Conservation (phyloP, 805 yeast species). For the Wickerhamia fluorescens region DNA sequence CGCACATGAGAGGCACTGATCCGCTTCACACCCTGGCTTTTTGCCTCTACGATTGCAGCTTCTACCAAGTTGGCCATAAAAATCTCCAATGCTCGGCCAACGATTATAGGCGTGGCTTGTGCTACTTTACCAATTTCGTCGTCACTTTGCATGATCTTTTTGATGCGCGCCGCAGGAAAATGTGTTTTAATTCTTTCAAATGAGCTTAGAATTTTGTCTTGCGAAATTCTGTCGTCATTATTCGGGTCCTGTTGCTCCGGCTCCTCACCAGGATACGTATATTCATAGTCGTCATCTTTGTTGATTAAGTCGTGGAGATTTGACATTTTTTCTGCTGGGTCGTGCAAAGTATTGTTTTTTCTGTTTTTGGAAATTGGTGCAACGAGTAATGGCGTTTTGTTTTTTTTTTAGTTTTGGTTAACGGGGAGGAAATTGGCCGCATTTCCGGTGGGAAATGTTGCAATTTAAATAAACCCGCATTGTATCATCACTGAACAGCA, state of each 20-base stretch:
- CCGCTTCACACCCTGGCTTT: constrained; percentile 65
- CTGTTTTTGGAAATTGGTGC: no score
- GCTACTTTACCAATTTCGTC: constrained; percentile 98
- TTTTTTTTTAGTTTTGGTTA: no score
- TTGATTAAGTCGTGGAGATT: constrained; percentile 21
- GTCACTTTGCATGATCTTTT: constrained; percentile 95
- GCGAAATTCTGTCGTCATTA: constrained; percentile 15
- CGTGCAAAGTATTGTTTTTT: no score
- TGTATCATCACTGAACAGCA: no score
- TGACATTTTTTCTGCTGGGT: constrained; percentile 14
- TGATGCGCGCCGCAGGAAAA: constrained; percentile 89
- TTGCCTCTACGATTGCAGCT: constrained; percentile 73
- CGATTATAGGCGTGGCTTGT: constrained; percentile 97
- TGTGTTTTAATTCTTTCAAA: constrained; percentile 64
- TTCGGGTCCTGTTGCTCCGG: neutral
- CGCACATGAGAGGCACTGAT: constrained; percentile 79
- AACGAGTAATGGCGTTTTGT: no score
- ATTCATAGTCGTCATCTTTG: constrained; percentile 15
- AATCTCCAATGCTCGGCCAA: constrained; percentile 89
- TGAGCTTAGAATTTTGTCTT: constrained; percentile 23
- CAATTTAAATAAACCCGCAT: no score
- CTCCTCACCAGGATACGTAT: constrained; percentile 6
- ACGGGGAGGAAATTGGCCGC: no score
- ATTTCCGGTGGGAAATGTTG: no score
- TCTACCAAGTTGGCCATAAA: constrained; percentile 87